phyloP scores from a whole-genome alignment of 2,329 filamentous ascomycete genomes.

The Ophiostoma australiae region DNA sequence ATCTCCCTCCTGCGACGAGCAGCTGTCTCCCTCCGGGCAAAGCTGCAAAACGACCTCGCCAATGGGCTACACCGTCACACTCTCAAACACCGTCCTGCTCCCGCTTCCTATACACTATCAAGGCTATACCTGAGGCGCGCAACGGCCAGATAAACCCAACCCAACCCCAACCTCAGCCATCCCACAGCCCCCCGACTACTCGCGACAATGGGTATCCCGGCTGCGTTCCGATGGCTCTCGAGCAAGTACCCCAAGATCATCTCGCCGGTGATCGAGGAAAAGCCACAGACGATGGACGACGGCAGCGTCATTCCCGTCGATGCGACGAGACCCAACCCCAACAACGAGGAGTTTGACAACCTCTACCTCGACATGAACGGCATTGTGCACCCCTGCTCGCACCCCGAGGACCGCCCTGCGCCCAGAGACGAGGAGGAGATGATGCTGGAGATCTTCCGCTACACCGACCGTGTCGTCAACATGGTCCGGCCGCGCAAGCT shows the following conservation, averaged over 20 bases:
- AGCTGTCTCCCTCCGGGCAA: background rate
- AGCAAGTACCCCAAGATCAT: conserved; percentile 98
- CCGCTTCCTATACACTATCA: background rate
- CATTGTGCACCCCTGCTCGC: conserved; percentile 97
- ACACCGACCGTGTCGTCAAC: conserved; percentile 97
- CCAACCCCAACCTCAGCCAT: background rate
- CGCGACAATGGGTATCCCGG: conserved; percentile 78
- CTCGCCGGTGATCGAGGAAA: conserved; percentile 81
- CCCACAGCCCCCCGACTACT: background rate
- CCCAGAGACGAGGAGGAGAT: conserved; percentile 96
- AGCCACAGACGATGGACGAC: conserved; percentile 72
- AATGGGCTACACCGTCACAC: conserved; percentile 15
- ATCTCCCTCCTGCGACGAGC: background rate
- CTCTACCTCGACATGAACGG: conserved; percentile 99
- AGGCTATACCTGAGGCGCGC: background rate
- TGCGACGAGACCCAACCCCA: conserved; percentile 79
- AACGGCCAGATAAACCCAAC: background rate
- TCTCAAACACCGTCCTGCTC: background rate
- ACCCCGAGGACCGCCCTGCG: conserved; percentile 87
- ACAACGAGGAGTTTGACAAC: conserved; percentile 97
- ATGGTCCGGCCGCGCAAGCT: conserved; percentile 97
- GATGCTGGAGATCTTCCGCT: conserved; percentile 98
- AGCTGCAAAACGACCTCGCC: conserved; percentile 12
- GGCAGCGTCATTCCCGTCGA: conserved; percentile 81
- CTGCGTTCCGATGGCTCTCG: conserved; percentile 93